Base-by-base conservation (phyloP, 176 grass and related monocot genomes). In the Coix lacrymajobi region DNA sequence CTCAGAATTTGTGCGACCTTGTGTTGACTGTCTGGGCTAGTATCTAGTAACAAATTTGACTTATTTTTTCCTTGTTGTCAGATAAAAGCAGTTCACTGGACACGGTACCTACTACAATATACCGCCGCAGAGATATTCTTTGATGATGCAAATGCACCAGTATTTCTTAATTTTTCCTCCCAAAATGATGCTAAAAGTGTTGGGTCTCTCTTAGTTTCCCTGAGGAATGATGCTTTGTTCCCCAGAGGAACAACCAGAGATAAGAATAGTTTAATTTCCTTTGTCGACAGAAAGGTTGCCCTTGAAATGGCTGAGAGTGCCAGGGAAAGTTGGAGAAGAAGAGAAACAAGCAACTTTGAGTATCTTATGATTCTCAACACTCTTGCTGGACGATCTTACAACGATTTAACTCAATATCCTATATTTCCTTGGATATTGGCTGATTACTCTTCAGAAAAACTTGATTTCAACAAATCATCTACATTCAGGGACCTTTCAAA, bases 361-460 rank as follows among this genome's bases (percentile, higher is more conserved):
- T 98, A 98, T 86, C 76, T 98, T 54, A 98, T 98, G 92, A 81
- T 89, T 84, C 87, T 98, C 62, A 98, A 98, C 85, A 98, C 96
- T 37, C 89, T 98, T 91, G 64, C 92, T 79, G 96, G 96, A 8
- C 86, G 96, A 76, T 98, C 96, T 36, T 98, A 98, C 82, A 98
- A 98, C 8, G 96, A 98, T 79, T 90, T 98, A 87, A 98, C 92
- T 76, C 96, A 98, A 36, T 98, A 98, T 81, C 96, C 88, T 76
- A 85, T 91, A 62, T 98, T 95, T 90, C 96, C 96, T 44, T 98
- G 96, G 96, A 84, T 98, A 67, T 82, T 98, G 86, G 84, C 96
- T 41, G 96, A 98, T 82, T 98, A 98, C 87, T 86, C 90, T 9
- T 98, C 96, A 43, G 90, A 95, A 81, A 98, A 93, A 48, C 90